phyloP scores from a whole-genome alignment of 73 alveolate species.

The Blepharisma stoltei region DNA sequence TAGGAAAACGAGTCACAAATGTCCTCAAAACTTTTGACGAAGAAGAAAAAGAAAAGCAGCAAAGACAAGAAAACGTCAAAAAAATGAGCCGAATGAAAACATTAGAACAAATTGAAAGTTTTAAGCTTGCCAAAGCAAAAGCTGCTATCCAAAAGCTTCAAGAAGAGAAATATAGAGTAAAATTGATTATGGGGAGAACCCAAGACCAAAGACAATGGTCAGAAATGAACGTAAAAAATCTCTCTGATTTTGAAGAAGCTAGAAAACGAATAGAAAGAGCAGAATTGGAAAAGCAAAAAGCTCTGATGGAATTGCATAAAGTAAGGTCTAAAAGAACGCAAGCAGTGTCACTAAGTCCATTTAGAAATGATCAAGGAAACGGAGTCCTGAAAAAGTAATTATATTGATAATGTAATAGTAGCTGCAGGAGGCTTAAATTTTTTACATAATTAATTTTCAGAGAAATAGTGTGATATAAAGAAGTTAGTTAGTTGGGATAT shows the following conservation, averaged over 20 bases:
- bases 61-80: not conserved
- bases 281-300: conserved; percentile 9
- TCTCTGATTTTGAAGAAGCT: conserved; percentile 1
- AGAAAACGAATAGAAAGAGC: conserved; percentile 11
- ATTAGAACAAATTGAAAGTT: conserved; percentile 20
- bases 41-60: not conserved
- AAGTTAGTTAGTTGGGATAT: too few species aligned
- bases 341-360: too few species aligned
- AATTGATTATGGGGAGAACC: not conserved
- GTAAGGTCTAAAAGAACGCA: not conserved
- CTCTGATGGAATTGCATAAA: not conserved
- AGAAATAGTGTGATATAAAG: too few species aligned
- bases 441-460: too few species aligned
- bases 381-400: too few species aligned
- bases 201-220: not conserved
- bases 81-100: not conserved
- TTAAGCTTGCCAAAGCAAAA: not conserved
- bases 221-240: not conserved
- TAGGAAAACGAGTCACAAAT: conserved; percentile 8
- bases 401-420: too few species aligned
- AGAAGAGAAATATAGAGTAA: not conserved
- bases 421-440: too few species aligned
- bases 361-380: too few species aligned
- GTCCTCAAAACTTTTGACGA: conserved; percentile 17
- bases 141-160: not conserved